Evolutionary conservation across 1,139 yeast species (phyloP).

Genomic region (Nakaseomyces nivariensis): DNA sequence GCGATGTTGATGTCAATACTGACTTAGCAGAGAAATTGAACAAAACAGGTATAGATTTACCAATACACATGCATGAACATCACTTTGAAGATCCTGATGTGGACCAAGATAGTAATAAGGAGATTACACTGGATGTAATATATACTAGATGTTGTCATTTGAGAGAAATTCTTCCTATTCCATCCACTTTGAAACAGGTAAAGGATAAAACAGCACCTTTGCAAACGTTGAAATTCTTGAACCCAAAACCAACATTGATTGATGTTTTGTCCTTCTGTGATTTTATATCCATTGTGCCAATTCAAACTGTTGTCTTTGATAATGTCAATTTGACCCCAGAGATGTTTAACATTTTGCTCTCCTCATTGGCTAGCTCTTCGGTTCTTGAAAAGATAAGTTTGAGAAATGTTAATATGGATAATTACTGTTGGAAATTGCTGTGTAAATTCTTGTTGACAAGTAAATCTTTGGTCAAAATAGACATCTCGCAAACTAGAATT

Average conservation of each 20-base stretch:
- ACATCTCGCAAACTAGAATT: constrained; percentile 63
- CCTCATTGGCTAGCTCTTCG: constrained; percentile 49
- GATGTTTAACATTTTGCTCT: constrained; percentile 62
- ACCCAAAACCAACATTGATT: constrained; percentile 84
- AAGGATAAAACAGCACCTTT: constrained; percentile 68
- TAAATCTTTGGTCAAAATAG: constrained; percentile 52
- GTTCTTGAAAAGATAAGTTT: constrained; percentile 62
- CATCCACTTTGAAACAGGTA: constrained; percentile 67
- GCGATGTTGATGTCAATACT: constrained; percentile 14
- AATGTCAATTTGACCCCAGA: constrained; percentile 71
- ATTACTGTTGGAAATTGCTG: constrained; percentile 60
- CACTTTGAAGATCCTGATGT: constrained; percentile 33
- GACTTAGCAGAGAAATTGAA: constrained; percentile 29
- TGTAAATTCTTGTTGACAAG: constrained; percentile 63
- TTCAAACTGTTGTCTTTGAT: constrained; percentile 70
- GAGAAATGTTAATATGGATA: constrained; percentile 67
- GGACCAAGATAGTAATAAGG: constrained; percentile 13
- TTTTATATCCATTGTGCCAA: constrained; percentile 75
- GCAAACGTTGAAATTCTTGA: constrained; percentile 65
- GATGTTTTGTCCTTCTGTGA: constrained; percentile 84
- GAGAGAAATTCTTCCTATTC: constrained; percentile 64
- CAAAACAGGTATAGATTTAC: constrained; percentile 42
- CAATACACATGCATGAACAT: constrained; percentile 58
- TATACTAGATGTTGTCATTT: constrained; percentile 71
- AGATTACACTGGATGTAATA: constrained; percentile 50